Evolutionary conservation across 2,329 filamentous ascomycete genomes (phyloP), one percentile per base, ranked within the genome.

Genomic region (Trichophyton mentagrophytes): DNA sequence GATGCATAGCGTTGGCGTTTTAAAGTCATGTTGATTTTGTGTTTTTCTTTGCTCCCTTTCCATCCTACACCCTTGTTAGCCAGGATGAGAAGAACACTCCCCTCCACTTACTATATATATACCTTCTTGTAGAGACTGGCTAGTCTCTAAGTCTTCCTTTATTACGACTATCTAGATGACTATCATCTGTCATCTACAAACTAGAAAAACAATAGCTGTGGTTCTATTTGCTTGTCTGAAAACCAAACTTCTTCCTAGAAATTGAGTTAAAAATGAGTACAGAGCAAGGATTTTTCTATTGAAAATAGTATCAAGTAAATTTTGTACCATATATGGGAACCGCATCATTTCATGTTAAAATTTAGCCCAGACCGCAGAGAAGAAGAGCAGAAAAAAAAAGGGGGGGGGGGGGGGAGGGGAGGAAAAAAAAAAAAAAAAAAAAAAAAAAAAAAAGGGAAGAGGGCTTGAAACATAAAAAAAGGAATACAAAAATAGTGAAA

Each of bases 1-100:
- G 55, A 57, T 57, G 55, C 55, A 57, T 57, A 57, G 55, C 55
- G 40, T 17, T 57, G 55, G 55, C 55, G 55, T 57, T 57, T 44
- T 42, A 36, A 58, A 58, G 25, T 30, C 20, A 36, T 36, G 33
- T 36, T 20, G 33, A 44, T 25, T 30, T 25, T 42, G n/a, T 27
- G 13, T n/a, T 25, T 25, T 58, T 27, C 27, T 42, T 44, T 36
- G 11, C 56, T 25, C 20, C 20, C 5, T 53, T 22, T 27, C 5
- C n/a, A 27, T 33, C 7, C 49, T 11, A 27, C 27, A 17, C 8
- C n/a, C 5, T 15, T 25, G 13, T 15, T 25, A 27, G 46, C 8
- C 30, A 15, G 22, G 27, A 27, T 33, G 30, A 58, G 27, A 13
- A 46, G 42, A 58, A 42, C 15, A 42, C 56, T 58, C 56, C 56